These are phyloP conservation scores for Neurospora terricola DNA, from an alignment of 495 filamentous ascomycete genomes.

Conservation along the genomic window DNA sequence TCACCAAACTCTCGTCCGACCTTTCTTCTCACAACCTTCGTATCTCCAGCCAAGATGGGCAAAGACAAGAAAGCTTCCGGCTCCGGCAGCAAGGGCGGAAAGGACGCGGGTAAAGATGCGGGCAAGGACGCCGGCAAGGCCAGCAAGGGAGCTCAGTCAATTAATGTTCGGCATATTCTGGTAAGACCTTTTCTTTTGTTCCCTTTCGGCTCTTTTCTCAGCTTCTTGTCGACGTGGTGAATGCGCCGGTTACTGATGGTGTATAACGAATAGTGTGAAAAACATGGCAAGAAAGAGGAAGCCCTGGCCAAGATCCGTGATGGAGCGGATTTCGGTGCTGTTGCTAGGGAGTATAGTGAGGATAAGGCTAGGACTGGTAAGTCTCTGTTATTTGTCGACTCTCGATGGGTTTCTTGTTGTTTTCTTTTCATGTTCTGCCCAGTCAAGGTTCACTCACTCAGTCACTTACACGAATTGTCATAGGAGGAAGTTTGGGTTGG, in stretches of 20 bases:
- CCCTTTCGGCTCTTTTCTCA: neutral
- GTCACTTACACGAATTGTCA: neutral
- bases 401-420: too few species aligned
- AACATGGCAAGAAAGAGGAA: constrained; percentile 81
- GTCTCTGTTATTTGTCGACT: neutral
- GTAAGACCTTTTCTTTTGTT: constrained; percentile 10
- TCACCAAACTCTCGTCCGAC: neutral
- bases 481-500: constrained; percentile 77
- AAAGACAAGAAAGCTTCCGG: constrained; percentile 26
- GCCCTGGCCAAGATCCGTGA: constrained; percentile 66
- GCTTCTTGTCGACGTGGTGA: neutral
- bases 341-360: constrained; percentile 76
- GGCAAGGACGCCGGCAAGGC: constrained; percentile 36
- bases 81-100: constrained; percentile 40
- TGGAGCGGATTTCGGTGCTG: constrained; percentile 80
- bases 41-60: constrained; percentile 18
- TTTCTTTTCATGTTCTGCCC: too few species aligned
- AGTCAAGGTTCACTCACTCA: too few species aligned
- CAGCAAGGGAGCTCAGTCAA: constrained; percentile 62
- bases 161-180: constrained; percentile 85
- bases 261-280: constrained; percentile 55
- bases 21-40: too few species aligned
- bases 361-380: constrained; percentile 79
- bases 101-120: constrained; percentile 37
- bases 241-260: neutral